Evolutionary conservation across 1,139 yeast genomes (phyloP).

Genomic region (Insectozyma bohioensis): DNA sequence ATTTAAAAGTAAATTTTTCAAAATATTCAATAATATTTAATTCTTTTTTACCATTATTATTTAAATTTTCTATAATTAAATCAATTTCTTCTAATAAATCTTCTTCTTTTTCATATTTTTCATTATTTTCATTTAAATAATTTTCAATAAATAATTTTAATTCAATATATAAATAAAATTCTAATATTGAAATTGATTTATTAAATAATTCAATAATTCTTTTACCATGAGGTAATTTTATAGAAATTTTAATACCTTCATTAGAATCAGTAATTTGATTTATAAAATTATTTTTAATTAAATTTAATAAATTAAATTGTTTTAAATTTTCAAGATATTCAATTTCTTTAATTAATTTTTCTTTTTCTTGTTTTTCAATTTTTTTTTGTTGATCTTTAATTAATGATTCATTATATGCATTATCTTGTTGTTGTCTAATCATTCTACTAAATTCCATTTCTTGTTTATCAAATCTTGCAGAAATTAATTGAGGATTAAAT

Average conservation of each 20-base stretch:
- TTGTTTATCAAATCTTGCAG: constrained; percentile 51
- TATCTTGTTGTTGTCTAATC: constrained; percentile 57
- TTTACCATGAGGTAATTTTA: constrained; percentile 55
- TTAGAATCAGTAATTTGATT: constrained; percentile 9
- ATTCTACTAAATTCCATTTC: constrained; percentile 52
- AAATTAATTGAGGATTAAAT: constrained; percentile 53
- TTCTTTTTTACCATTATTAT: constrained; percentile 10
- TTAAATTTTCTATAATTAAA: constrained; percentile 12
- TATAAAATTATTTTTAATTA: constrained; percentile 17
- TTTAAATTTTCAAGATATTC: constrained; percentile 15
- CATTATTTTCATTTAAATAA: constrained; percentile 11
- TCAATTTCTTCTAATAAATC: constrained; percentile 15
- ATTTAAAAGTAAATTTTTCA: constrained; percentile 28
- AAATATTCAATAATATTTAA: constrained; percentile 21
- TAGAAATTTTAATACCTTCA: constrained; percentile 24
- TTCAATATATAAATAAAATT: constrained; percentile 67
- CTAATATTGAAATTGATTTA: constrained; percentile 49
- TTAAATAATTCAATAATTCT: constrained; percentile 58
- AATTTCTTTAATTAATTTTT: constrained; percentile 17
- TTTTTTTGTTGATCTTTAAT: constrained; percentile 44
- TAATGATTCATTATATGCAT: constrained; percentile 52
- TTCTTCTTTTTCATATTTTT: constrained; percentile 11
- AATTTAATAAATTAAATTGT: constrained; percentile 17
- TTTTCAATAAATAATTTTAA: constrained; percentile 28
- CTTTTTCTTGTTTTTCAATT: constrained; percentile 30